phyloP scores from a whole-genome alignment of 2,329 filamentous ascomycete species.

The Teratosphaeria zuluensis region DNA sequence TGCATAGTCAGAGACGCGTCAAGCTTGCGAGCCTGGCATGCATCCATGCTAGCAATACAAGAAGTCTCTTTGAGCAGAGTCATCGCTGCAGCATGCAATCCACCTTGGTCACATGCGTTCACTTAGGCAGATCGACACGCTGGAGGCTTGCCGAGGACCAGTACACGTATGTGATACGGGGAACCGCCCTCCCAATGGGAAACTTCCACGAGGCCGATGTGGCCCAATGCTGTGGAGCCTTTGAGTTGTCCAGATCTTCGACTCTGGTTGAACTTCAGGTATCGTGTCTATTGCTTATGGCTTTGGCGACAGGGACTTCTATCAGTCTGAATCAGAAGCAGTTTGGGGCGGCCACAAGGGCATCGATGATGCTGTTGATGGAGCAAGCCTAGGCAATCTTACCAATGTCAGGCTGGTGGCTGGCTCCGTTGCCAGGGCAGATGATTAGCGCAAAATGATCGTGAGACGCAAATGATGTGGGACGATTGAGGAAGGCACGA shows the following conservation, averaged over 20 bases:
- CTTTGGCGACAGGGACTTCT: neutral
- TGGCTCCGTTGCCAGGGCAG: neutral
- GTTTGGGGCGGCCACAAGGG: no score
- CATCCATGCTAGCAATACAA: neutral
- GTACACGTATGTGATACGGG: neutral
- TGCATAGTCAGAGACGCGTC: neutral
- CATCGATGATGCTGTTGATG: neutral
- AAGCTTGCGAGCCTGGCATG: neutral
- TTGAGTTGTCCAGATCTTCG: neutral
- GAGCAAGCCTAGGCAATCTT: neutral
- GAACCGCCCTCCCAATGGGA: neutral
- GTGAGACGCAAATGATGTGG: neutral
- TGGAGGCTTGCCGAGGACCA: neutral
- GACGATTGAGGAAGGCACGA: neutral
- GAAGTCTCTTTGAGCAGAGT: neutral
- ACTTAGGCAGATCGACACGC: neutral
- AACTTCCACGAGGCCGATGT: neutral
- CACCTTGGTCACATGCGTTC: neutral
- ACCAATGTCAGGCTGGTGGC: neutral
- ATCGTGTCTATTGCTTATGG: no score
- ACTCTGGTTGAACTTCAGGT: no score
- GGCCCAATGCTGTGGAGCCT: neutral
- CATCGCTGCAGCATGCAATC: neutral
- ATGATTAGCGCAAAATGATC: neutral
- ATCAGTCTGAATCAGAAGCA: no score